Evolutionary conservation across 805 yeast species (phyloP).

Genomic region (Lipomyces kockii): DNA sequence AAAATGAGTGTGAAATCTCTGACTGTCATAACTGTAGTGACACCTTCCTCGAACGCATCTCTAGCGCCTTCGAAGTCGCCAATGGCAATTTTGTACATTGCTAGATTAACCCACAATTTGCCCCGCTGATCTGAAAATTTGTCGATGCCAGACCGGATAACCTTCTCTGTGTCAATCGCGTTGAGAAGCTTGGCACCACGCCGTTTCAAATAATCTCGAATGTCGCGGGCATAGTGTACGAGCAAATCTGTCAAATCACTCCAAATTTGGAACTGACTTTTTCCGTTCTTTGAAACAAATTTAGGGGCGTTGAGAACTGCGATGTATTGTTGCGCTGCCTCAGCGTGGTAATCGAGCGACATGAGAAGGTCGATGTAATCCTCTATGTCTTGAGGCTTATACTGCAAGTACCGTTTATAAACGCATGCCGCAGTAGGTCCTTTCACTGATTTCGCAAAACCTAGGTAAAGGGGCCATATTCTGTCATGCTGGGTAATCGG

Average conservation of each 20-base stretch:
- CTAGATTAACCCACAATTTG: conserved; percentile 53
- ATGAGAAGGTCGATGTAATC: conserved; percentile 40
- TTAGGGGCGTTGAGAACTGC: conserved; percentile 46
- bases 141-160: conserved; percentile 46
- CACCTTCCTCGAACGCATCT: conserved; percentile 54
- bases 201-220: conserved; percentile 12
- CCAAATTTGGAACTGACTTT: conserved; percentile 56
- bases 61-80: conserved; percentile 49
- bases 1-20: conserved; percentile 67
- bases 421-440: conserved; percentile 49
- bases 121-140: conserved; percentile 67
- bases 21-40: conserved; percentile 55
- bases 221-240: conserved; percentile 40
- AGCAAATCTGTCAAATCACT: conserved; percentile 53
- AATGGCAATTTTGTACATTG: conserved; percentile 54
- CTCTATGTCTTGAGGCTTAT: conserved; percentile 41
- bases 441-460: conserved; percentile 52
- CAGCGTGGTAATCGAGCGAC: conserved; percentile 37
- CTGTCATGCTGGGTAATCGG: conserved; percentile 59
- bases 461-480: conserved; percentile 61
- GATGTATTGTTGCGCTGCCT: conserved; percentile 46
- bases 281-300: conserved; percentile 47
- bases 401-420: conserved; percentile 45
- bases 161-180: conserved; percentile 46
- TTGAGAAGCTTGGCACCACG: background rate